Evolutionary conservation across 169 alveolate species (phyloP), one percentile per base, ranked within the genome.

Genomic region (Plasmodium coatneyi): DNA sequence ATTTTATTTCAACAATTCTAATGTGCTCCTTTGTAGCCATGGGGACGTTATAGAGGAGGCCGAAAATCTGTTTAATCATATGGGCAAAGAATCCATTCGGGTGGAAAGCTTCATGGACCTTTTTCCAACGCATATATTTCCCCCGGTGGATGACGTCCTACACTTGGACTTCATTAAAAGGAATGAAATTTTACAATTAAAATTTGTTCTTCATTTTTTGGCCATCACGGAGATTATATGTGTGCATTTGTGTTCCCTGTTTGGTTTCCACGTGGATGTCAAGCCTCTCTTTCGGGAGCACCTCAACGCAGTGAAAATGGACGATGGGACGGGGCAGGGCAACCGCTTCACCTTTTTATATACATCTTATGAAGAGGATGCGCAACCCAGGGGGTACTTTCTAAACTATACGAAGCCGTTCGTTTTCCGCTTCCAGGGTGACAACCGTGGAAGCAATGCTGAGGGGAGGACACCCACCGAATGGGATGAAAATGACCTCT

Each of bases 201-300:
- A 76, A 30, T 86, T 86, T 86, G 43, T 70, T 5, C 34, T 86
- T 28, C 93, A 86, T 36, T 78, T 86, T n/a, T 54, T 86, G 28
- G 84, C 93, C 19, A 86, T 86, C 41, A 52, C 82, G 3, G 93
- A 86, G 46, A 30, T 9, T 52, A 86, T 86, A 74, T 86, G 87
- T 28, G 49, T 76, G 0, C 30, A 86, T 76, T 36, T 86, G 39
- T 86, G 93, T 34, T 86, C 84, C 4, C 78, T 86, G 3, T 39
- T 86, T 10, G 70, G 66, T 34, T 52, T 86, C 16, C 78, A 74
- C 12, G 46, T 30, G 39, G 49, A 86, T 12, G 3, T 30, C 1
- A 19, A 74, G 16, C 46, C 93, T 5, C 34, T 86, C 19, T 86
- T 86, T 86, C 54, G 66, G n/a, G 46, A 86, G 4, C 56, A 86